phyloP scores from a whole-genome alignment of 495 filamentous ascomycete genomes.

The Neurospora sp. region DNA sequence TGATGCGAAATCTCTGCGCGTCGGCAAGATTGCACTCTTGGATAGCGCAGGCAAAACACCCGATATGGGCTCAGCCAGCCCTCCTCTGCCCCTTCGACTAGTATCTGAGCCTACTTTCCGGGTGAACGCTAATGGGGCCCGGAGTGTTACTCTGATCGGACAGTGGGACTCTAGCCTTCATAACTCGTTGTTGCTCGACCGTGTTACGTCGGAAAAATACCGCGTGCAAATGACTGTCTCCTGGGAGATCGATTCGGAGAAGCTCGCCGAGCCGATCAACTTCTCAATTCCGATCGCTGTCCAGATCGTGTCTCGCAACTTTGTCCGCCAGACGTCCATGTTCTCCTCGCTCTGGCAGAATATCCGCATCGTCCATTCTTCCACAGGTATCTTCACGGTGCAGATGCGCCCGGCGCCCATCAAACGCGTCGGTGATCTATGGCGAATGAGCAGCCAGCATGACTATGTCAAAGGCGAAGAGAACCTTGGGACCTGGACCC shows the following conservation, averaged over 20 bases:
- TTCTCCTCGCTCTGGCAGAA: conserved; percentile 81
- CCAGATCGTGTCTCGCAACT: conserved; percentile 76
- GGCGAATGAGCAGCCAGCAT: conserved; percentile 91
- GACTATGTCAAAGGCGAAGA: conserved; percentile 96
- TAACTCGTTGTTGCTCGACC: conserved; percentile 77
- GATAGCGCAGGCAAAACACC: conserved; percentile 78
- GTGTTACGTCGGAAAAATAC: conserved; percentile 82
- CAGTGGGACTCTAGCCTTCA: conserved; percentile 98
- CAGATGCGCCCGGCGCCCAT: conserved; percentile 78
- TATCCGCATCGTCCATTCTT: conserved; percentile 76
- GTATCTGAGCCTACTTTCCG: conserved; percentile 64
- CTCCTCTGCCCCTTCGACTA: conserved; percentile 69
- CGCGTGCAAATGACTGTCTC: conserved; percentile 77
- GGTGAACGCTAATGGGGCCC: conserved; percentile 82
- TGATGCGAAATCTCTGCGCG: conserved; percentile 61
- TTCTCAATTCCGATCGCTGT: conserved; percentile 72
- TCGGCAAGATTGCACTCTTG: conserved; percentile 70
- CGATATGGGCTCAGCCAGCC: conserved; percentile 57
- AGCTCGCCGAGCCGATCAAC: conserved; percentile 69
- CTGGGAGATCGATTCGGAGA: conserved; percentile 73
- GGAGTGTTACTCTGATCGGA: conserved; percentile 70
- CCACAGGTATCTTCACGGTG: conserved; percentile 73
- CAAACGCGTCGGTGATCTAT: conserved; percentile 84
- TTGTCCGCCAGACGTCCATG: conserved; percentile 73
- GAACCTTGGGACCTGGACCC: conserved; percentile 69